These are phyloP conservation scores for Fusarium anthophilum DNA, from an alignment of 2,329 filamentous ascomycete species.

Conservation along the genomic window DNA sequence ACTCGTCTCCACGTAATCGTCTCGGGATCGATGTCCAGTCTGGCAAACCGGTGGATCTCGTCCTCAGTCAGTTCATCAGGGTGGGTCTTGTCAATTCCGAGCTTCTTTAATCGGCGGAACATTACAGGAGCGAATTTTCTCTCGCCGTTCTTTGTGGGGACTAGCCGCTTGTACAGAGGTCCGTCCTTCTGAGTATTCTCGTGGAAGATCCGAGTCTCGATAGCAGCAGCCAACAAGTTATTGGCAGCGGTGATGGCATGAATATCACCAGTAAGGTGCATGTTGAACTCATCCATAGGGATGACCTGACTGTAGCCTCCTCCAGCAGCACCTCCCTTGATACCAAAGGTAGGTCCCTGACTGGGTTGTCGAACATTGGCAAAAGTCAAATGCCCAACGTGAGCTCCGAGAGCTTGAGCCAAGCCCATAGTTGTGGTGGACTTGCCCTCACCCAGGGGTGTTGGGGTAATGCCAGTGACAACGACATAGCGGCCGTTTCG, in stretches of 20 bases:
- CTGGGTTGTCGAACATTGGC: conserved; percentile 97
- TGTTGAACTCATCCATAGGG: conserved; percentile 99
- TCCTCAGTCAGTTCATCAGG: conserved; percentile 91
- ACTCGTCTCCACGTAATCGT: conserved; percentile 98
- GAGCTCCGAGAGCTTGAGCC: conserved; percentile 89
- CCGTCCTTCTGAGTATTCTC: conserved; percentile 94
- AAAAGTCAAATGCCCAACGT: conserved; percentile 87
- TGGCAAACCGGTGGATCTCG: conserved; percentile 87
- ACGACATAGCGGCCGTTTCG: conserved; percentile 90
- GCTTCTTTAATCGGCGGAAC: conserved; percentile 92
- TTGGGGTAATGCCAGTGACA: conserved; percentile 95
- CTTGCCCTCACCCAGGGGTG: conserved; percentile 95
- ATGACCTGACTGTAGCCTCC: conserved; percentile 99
- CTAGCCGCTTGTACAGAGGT: conserved; percentile 85
- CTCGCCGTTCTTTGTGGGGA: conserved; percentile 90
- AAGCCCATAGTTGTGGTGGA: conserved; percentile 97
- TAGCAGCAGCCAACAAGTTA: conserved; percentile 94
- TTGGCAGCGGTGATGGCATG: conserved; percentile 97
- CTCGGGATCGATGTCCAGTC: conserved; percentile 93
- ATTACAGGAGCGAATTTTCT: conserved; percentile 88
- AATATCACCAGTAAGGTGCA: conserved; percentile 97
- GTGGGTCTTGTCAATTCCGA: conserved; percentile 95
- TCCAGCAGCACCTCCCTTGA: conserved; percentile 97
- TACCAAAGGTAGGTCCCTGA: conserved; percentile 97
- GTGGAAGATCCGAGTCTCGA: conserved; percentile 98